These are phyloP conservation scores for Carex pumila DNA, from an alignment of 176 grass and related monocot genomes.

Conservation along the genomic window DNA sequence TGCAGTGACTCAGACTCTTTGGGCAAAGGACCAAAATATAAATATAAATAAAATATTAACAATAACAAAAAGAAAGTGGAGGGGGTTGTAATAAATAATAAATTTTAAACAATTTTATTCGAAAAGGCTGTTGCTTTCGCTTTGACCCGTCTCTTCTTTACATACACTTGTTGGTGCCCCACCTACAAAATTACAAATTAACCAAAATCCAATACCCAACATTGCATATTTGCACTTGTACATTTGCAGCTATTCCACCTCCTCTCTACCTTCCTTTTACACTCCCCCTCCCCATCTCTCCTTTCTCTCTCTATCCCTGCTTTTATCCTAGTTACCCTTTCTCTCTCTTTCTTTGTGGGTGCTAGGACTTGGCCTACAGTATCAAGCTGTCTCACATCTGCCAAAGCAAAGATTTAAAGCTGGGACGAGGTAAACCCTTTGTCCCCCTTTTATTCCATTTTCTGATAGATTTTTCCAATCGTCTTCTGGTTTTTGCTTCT, in stretches of 20 bases:
- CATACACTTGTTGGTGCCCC: constrained; percentile 28
- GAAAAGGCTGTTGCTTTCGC: constrained; percentile 21
- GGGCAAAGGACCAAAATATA: not conserved
- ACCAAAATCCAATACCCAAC: not conserved
- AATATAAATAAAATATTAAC: not conserved
- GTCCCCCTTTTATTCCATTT: not conserved
- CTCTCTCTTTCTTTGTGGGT: constrained; percentile 3
- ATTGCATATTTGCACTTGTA: not conserved
- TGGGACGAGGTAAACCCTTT: constrained; percentile 8
- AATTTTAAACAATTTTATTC: not conserved
- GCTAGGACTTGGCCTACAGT: constrained; percentile 11
- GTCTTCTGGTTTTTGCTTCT: not conserved
- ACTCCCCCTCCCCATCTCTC: not conserved
- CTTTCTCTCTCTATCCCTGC: not conserved
- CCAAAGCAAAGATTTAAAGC: constrained; percentile 2
- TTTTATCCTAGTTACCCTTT: not conserved
- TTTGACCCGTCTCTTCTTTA: constrained; percentile 57
- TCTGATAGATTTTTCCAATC: constrained; percentile 13
- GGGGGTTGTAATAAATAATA: not conserved
- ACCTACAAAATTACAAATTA: constrained; percentile 8
- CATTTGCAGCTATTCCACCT: constrained; percentile 10
- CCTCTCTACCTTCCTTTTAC: not conserved
- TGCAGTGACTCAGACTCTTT: constrained; percentile 21
- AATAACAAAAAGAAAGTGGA: not conserved
- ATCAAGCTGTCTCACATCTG: constrained; percentile 4